A percentile compares a stretch with the other conserved stretches of the same genome.
Evolutionary conservation across 345 rosid genomes (phyloP).

Genomic region (Murraya koenigii): DNA sequence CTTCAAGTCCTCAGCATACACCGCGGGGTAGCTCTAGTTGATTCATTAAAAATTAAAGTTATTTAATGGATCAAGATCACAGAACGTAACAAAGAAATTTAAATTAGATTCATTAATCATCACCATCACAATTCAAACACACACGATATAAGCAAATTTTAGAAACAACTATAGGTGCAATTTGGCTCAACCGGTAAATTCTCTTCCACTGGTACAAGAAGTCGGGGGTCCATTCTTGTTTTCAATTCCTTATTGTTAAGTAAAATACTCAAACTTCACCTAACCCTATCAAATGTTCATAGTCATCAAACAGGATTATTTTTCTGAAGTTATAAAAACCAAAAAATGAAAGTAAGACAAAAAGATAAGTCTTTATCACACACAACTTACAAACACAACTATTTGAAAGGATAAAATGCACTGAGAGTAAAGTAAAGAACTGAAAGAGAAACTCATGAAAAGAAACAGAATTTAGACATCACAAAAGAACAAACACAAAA

Average conservation of each 20-base stretch:
- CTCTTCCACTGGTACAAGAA: neutral
- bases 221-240: neutral
- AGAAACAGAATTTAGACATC: neutral
- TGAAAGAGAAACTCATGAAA: neutral
- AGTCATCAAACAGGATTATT: neutral
- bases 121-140: neutral
- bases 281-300: neutral
- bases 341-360: neutral
- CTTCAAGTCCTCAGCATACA: conserved; percentile 65
- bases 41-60: conserved; percentile 13
- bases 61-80: neutral
- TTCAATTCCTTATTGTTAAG: neutral
- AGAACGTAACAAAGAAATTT: neutral
- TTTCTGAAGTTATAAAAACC: neutral
- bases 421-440: neutral
- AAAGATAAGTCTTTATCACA: neutral
- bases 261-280: neutral
- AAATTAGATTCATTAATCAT: neutral
- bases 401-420: neutral
- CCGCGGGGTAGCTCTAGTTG: conserved; percentile 74
- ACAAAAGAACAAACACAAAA: conserved; percentile 12
- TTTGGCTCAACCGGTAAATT: neutral
- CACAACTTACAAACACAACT: neutral
- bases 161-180: neutral
- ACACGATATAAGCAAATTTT: neutral